Evolutionary conservation across 768 basidiomycete species (phyloP), one percentile per base, ranked within the genome.

Genomic region (Xanthoconium purpureum): DNA sequence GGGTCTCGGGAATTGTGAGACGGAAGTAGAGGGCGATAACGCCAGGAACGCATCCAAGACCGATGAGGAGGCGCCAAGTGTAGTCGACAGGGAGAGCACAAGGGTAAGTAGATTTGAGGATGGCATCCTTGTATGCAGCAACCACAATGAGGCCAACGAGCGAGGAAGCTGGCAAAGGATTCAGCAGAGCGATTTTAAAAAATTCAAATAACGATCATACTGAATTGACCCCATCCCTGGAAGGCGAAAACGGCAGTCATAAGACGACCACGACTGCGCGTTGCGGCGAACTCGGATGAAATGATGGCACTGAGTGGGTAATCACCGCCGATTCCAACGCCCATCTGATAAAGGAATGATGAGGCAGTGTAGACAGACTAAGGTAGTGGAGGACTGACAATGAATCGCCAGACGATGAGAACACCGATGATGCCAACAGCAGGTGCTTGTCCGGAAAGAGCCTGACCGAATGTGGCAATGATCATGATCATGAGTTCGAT

Each of bases 1-100:
- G 93, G 0, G 92, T 94, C 71, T 94, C 92, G 4, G 93, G 91
- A 65, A 95, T 94, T 28, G 92, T 94, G 35, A 94, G 80, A 69
- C 93, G 90, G 87, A 91, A 94, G 77, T 93, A 94, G 49, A 94
- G 83, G 18, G 91, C 92, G 54, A 93, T 67, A 40, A 78, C 79
- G 53, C 84, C 93, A 35, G 93, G 94, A 48, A 96, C 76, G 54
- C 87, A 89, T 44, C 93, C 93, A 37, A 94, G 77, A 65, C 93
- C 93, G 69, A 96, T 92, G 66, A 95, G 80, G 48, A 94, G 74
- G 64, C 93, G 87, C 93, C 93, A 94, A 68, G 84, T 80, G 66
- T 77, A 81, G 73, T 96, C 93, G 55, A 96, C 78, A 44, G 80
- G 77, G 14, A 67, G 56, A 33, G 76, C 67, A 45, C 77, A 63